These are phyloP conservation scores for Cercospora nicotianae DNA, from an alignment of 2,329 filamentous ascomycete genomes.

Conservation along the genomic window DNA sequence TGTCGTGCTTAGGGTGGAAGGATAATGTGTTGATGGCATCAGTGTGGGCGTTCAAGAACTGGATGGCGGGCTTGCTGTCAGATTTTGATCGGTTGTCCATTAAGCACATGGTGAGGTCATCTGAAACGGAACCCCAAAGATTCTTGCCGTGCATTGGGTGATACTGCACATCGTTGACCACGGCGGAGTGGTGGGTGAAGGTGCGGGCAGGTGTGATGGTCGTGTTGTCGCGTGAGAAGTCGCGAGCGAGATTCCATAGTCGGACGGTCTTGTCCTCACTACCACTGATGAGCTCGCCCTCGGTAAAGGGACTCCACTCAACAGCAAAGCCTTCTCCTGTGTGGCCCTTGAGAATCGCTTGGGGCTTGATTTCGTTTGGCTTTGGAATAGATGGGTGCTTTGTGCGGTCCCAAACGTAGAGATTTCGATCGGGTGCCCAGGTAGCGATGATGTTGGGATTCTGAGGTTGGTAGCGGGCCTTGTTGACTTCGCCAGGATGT, in stretches of 20 bases:
- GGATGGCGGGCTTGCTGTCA: slow-evolving; percentile 53
- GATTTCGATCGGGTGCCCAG: slow-evolving; percentile 80
- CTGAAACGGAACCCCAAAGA: slow-evolving; percentile 89
- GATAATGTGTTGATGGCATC: slow-evolving; percentile 96
- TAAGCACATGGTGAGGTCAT: slow-evolving; percentile 90
- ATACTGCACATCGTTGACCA: slow-evolving; percentile 96
- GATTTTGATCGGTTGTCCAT: slow-evolving; percentile 73
- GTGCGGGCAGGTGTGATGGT: slow-evolving; percentile 68
- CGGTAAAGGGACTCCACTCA: slow-evolving; percentile 83
- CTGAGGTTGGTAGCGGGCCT: slow-evolving; percentile 95
- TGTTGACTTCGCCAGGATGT: slow-evolving; percentile 96
- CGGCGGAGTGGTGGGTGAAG: slow-evolving; percentile 84
- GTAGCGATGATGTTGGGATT: slow-evolving; percentile 97
- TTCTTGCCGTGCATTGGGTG: slow-evolving; percentile 76
- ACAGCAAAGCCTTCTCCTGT: slow-evolving; percentile 87
- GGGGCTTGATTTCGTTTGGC: slow-evolving; percentile 62
- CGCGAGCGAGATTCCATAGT: slow-evolving; percentile 81
- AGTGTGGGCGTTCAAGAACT: slow-evolving; percentile 74
- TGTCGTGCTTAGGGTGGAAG: slow-evolving; percentile 91
- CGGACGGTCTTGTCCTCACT: slow-evolving; percentile 90
- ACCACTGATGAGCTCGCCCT: slow-evolving; percentile 81
- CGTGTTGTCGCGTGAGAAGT: slow-evolving; percentile 68
- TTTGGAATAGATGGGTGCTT: slow-evolving; percentile 80
- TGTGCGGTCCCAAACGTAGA: slow-evolving; percentile 92
- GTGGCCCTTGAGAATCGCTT: slow-evolving; percentile 84